Conservation (phyloP, 2,329 filamentous ascomycete genomes). For the Diaporthe capsici region DNA sequence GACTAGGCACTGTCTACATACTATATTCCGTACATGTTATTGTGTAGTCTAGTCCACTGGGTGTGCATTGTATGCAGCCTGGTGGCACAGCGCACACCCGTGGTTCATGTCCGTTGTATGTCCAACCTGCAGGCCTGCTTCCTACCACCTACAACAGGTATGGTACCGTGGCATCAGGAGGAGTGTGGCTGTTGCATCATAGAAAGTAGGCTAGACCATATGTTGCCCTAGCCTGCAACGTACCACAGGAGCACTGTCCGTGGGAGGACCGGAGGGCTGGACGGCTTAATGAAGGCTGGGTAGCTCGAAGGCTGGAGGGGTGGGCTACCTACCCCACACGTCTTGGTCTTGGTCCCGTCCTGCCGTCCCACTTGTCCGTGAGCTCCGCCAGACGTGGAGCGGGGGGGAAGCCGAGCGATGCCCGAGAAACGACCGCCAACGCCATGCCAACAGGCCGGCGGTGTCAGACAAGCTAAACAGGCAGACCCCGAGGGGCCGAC, state of each 20-base stretch:
- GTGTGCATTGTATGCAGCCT: slow-evolving; percentile 6
- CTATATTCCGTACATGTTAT: slow-evolving; percentile 3
- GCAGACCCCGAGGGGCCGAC: slow-evolving; percentile 35
- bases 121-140: neutral
- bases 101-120: slow-evolving; percentile 7
- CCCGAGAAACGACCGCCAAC: slow-evolving; percentile 45
- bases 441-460: slow-evolving; percentile 1
- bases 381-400: slow-evolving; percentile 12
- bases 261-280: neutral
- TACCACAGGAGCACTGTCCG: neutral
- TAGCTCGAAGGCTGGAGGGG: neutral
- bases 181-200: neutral
- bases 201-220: neutral
- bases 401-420: slow-evolving; percentile 46
- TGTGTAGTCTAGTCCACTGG: neutral
- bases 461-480: slow-evolving; percentile 15
- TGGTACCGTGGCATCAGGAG: slow-evolving; percentile 6
- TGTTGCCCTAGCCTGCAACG: neutral
- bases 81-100: slow-evolving; percentile 5
- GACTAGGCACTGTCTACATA: neutral
- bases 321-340: slow-evolving; percentile 33
- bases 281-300: neutral
- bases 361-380: slow-evolving; percentile 25
- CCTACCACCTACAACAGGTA: neutral
- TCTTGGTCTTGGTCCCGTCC: neutral